A percentile compares a stretch with the other conserved stretches of the same genome.
phyloP scores from a whole-genome alignment of 495 filamentous ascomycete species.

The Massariosphaeria phaeospora region DNA sequence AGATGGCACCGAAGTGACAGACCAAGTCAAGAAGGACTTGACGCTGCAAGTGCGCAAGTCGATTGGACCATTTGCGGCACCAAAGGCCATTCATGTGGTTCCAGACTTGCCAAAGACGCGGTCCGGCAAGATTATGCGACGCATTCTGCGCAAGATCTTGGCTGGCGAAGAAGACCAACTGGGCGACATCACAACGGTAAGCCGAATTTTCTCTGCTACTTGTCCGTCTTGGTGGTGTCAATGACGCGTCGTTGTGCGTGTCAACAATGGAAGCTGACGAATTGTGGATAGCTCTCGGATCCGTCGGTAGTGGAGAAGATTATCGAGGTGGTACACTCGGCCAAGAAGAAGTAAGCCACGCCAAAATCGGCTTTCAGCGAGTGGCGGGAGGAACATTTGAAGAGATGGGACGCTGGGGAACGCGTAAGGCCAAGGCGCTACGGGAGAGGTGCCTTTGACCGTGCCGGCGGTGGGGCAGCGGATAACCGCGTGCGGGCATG shows the following conservation, averaged over 20 bases:
- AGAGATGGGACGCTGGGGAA: background rate
- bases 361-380: background rate
- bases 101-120: constrained; percentile 94
- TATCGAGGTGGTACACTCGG: constrained; percentile 68
- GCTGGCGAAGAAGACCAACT: constrained; percentile 95
- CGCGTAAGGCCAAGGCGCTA: background rate
- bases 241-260: constrained; percentile 7
- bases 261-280: constrained; percentile 16
- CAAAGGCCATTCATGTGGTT: constrained; percentile 85
- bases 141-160: constrained; percentile 94
- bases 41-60: constrained; percentile 92
- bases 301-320: constrained; percentile 86
- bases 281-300: constrained; percentile 72
- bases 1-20: constrained; percentile 70
- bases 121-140: constrained; percentile 97
- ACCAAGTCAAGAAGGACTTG: constrained; percentile 86
- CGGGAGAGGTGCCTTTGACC: background rate
- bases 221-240: constrained; percentile 5
- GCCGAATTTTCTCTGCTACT: constrained; percentile 30
- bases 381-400: background rate
- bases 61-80: constrained; percentile 94
- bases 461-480: constrained; percentile 1
- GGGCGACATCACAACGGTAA: constrained; percentile 86
- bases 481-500: background rate
- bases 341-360: constrained; percentile 48